phyloP scores from a whole-genome alignment of 2,329 filamentous ascomycete species.

The Aspergillus fumigatus region DNA sequence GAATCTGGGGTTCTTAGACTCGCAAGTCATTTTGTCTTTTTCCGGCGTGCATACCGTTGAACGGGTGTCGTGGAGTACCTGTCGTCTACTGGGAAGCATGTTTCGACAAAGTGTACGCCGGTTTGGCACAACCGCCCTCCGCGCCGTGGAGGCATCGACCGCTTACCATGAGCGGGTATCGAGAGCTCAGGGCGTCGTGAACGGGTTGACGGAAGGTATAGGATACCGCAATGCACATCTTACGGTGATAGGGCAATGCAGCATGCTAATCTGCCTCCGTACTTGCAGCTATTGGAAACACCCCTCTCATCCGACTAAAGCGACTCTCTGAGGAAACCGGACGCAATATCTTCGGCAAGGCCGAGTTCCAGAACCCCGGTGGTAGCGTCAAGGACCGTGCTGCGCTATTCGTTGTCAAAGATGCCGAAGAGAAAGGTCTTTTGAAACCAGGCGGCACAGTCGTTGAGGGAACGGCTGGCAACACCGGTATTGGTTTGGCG shows the following conservation, averaged over 20 bases:
- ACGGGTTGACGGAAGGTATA: constrained; percentile 76
- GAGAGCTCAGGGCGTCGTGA: constrained; percentile 71
- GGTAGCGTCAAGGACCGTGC: constrained; percentile 95
- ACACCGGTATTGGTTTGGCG: constrained; percentile 95
- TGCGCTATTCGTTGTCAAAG: constrained; percentile 86
- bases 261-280: constrained; percentile 2
- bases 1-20: constrained; percentile 2
- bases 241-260: neutral
- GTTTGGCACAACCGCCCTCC: constrained; percentile 60
- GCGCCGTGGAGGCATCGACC: constrained; percentile 49
- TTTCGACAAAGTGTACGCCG: constrained; percentile 64
- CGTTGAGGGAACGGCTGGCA: constrained; percentile 93
- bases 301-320: constrained; percentile 86
- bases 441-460: constrained; percentile 85
- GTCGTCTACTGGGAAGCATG: constrained; percentile 47
- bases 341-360: constrained; percentile 92
- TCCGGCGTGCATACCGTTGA: neutral
- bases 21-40: neutral
- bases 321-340: constrained; percentile 83
- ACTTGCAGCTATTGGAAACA: constrained; percentile 84
- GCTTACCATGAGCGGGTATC: constrained; percentile 68
- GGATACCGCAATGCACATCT: neutral
- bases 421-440: constrained; percentile 84
- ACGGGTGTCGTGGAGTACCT: constrained; percentile 1
- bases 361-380: constrained; percentile 98